A percentile compares a stretch with the other conserved stretches of the same genome.
Evolutionary conservation across 2,329 filamentous ascomycete species (phyloP).

Genomic region (Alternaria ventricosa): DNA sequence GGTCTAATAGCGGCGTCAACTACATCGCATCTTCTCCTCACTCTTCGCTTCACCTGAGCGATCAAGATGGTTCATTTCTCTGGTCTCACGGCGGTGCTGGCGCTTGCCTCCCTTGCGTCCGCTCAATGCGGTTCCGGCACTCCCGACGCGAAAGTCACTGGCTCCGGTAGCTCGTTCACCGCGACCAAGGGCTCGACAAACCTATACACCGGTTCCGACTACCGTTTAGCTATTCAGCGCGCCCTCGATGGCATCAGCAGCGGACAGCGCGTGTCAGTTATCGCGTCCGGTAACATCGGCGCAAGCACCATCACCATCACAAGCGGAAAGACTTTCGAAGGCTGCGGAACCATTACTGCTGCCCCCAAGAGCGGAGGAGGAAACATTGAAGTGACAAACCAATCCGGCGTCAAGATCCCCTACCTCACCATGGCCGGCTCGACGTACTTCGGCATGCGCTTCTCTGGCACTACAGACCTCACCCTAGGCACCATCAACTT

Average conservation of each 20-base stretch:
- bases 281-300: slow-evolving; percentile 63
- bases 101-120: slow-evolving; percentile 47
- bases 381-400: slow-evolving; percentile 61
- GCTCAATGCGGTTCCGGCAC: slow-evolving; percentile 59
- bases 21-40: background rate
- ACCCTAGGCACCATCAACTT: slow-evolving; percentile 61
- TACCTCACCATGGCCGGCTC: slow-evolving; percentile 65
- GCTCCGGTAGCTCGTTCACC: slow-evolving; percentile 55
- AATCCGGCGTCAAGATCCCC: slow-evolving; percentile 59
- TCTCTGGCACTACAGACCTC: slow-evolving; percentile 60
- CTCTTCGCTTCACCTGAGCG: background rate
- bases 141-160: slow-evolving; percentile 57
- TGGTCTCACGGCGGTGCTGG: slow-evolving; percentile 51
- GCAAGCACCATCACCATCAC: slow-evolving; percentile 59
- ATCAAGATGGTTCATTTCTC: slow-evolving; percentile 48
- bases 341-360: slow-evolving; percentile 63
- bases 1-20: background rate
- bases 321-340: slow-evolving; percentile 64
- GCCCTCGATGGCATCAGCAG: slow-evolving; percentile 60
- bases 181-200: slow-evolving; percentile 53
- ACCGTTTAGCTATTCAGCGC: slow-evolving; percentile 61
- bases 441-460: slow-evolving; percentile 64
- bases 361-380: slow-evolving; percentile 54
- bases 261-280: slow-evolving; percentile 62
- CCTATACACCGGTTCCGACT: slow-evolving; percentile 62